Evolutionary conservation across 1,284 basidiomycete species (phyloP).

Genomic region (Cryptococcus jaspeensis): DNA sequence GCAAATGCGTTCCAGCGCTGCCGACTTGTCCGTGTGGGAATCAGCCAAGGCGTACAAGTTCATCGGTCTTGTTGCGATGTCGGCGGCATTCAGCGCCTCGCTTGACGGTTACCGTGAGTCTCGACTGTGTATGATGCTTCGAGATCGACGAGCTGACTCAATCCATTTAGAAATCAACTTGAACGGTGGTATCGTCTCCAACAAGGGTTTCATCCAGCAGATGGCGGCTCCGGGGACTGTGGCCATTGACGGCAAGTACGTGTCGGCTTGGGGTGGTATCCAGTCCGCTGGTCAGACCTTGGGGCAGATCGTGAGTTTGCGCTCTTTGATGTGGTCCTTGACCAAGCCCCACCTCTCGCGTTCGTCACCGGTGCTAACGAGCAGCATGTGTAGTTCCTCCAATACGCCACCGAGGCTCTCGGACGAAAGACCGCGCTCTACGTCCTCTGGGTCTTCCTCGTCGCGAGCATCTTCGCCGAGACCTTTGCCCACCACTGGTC

Average conservation of each 20-base stretch:
- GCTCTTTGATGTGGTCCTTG: no score
- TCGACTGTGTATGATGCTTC: neutral
- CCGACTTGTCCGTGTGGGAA: conserved; percentile 18
- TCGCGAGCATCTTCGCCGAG: conserved; percentile 21
- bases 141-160: neutral
- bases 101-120: conserved; percentile 30
- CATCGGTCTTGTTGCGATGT: conserved; percentile 18
- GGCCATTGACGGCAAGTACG: conserved; percentile 17
- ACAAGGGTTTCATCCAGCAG: conserved; percentile 31
- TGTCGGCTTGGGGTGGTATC: conserved; percentile 33
- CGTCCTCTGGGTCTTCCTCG: conserved; percentile 26
- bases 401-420: conserved; percentile 24
- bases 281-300: conserved; percentile 28
- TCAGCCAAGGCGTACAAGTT: conserved; percentile 18
- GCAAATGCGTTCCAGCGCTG: conserved; percentile 18
- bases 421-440: conserved; percentile 31
- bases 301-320: conserved; percentile 20
- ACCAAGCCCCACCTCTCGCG: no score
- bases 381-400: conserved; percentile 6
- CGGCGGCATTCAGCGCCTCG: conserved; percentile 25
- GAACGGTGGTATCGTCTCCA: conserved; percentile 27
- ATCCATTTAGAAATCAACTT: conserved; percentile 30
- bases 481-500: conserved; percentile 27
- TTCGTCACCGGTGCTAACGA: neutral
- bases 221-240: conserved; percentile 13